Base-by-base conservation (phyloP, 371 early-diverging fungal species). In the Mortierella sp. region DNA sequence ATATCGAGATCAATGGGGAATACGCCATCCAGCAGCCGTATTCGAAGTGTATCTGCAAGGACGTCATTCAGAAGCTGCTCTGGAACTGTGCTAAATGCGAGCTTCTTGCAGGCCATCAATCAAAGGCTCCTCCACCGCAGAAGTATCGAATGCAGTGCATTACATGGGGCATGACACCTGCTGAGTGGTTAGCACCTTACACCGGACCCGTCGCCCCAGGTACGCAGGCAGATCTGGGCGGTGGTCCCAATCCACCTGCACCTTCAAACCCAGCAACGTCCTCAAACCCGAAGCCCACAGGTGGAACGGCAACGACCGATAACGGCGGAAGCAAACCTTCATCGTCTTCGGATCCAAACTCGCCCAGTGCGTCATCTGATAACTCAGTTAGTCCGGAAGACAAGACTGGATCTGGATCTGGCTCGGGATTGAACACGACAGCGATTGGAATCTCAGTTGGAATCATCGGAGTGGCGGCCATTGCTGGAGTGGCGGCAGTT, bases 81-180 rank as follows among this genome's bases (percentile, higher is more conserved):
- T 75, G 76, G 76, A 69, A 46, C 24, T 75, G 76, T 34, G 63
- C 53, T 27, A 63, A 56, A 17, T 75, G 76, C 31, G 64, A 64
- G 27, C n/a, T 48, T 7, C 17, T 57, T 27, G 69, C 60, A 0
- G 76, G 76, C 4, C 28, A 50, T 34, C 53, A 60, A 3, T 28
- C 61, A 43, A 54, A 50, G 14, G 41, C 61, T 15, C 65, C 64
- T 3, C 69, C 76, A 15, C 76, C 76, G 17, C 60, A 63, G 44
- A 56, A 59, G 56, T 60, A 69, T 47, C 65, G 56, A 44, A 60
- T 58, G 7, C 48, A 59, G 4, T 75, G 76, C 50, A 41, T 75
- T 6, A 46, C 47, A 3, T 75, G 69, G 69, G 64, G 60, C 1
- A 60, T 53, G 26, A 48, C 65, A 6, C 15, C 43, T 21, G 48